Percentiles rank a stretch among this genome's conserved stretches.
phyloP scores from a whole-genome alignment of 129 eudicot genomes.

The Ambrosia trifida region DNA sequence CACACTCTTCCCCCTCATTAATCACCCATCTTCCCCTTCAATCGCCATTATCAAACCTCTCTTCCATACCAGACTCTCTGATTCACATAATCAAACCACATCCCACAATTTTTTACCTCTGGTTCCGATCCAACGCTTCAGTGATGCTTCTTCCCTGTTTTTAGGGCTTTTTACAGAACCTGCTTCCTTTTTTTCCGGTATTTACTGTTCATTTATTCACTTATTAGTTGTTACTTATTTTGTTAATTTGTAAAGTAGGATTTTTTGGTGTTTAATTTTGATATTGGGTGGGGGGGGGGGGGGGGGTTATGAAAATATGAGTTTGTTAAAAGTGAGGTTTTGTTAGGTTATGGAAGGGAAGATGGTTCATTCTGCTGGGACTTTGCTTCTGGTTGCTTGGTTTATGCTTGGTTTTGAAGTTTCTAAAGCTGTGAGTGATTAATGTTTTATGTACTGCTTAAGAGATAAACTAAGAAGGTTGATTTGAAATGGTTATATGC shows the following conservation, averaged over 20 bases:
- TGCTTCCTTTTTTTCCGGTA: slow-evolving; percentile 3
- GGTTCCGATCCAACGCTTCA: slow-evolving; percentile 23
- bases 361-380: slow-evolving; percentile 24
- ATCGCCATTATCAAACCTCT: slow-evolving; percentile 28
- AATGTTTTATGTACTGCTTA: neutral
- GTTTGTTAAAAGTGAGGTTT: slow-evolving; percentile 1
- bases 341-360: slow-evolving; percentile 40
- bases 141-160: slow-evolving; percentile 24
- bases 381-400: slow-evolving; percentile 41
- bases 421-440: slow-evolving; percentile 43
- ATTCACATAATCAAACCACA: neutral
- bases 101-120: slow-evolving; percentile 10
- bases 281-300: neutral
- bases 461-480: slow-evolving; percentile 3
- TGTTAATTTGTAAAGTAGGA: neutral
- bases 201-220: slow-evolving; percentile 5
- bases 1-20: slow-evolving; percentile 25
- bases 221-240: neutral
- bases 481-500: neutral
- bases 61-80: neutral
- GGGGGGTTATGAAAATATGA: slow-evolving; percentile 3
- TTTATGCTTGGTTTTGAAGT: slow-evolving; percentile 37
- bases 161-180: slow-evolving; percentile 23
- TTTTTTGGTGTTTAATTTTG: neutral
- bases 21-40: slow-evolving; percentile 24